Base-by-base conservation (phyloP, 306 rosid species). In the Sicyos baderoa region DNA sequence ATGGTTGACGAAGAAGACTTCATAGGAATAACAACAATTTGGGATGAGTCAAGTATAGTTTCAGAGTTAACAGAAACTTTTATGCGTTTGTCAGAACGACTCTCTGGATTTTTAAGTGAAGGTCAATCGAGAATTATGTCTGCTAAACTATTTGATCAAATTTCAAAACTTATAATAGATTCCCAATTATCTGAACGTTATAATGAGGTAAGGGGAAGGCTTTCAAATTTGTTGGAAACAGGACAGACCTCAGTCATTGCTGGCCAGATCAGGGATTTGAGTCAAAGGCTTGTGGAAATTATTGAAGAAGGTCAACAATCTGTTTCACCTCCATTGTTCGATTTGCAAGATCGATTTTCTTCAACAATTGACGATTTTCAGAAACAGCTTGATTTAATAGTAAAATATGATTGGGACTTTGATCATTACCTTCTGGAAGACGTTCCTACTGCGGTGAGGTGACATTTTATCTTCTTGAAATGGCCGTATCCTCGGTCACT, bases 391-490 rank as follows among this genome's bases (percentile, higher is more conserved):
- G 99, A 93, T 76, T 84, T 93, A 88, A 82, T 93, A 14, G 91
- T 88, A 83, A 93, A 90, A 73, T 93, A 90, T 79, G 95, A 93
- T 76, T 93, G 99, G 99, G 99, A 93, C 82, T 88, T 93, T 13
- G 99, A 93, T 76, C 86, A 86, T 82, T 90, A 90, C 83, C 80
- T 93, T 81, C 91, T 90, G 82, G 97, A 93, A 85, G 99, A 93
- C 72, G 79, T 93, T 69, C 99, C 99, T 81, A 85, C 89, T 61
- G 97, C 79, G 96, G 99, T 93, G 87, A 93, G 94, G 84, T 88
- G 97, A 84, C 97, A 77, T 82, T 88, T 82, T 83, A 73, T 84
- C 78, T 80, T 78, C 84, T 73, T 83, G 57, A 79, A 62, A 77
- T 71, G 71, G 75, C 56, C 82, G 29, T 71, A 64, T 66, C 72